A percentile compares a stretch with the other conserved stretches of the same genome.
Conservation (phyloP, 2,329 filamentous ascomycete genomes). For the Xylariomycetidae sp. region DNA sequence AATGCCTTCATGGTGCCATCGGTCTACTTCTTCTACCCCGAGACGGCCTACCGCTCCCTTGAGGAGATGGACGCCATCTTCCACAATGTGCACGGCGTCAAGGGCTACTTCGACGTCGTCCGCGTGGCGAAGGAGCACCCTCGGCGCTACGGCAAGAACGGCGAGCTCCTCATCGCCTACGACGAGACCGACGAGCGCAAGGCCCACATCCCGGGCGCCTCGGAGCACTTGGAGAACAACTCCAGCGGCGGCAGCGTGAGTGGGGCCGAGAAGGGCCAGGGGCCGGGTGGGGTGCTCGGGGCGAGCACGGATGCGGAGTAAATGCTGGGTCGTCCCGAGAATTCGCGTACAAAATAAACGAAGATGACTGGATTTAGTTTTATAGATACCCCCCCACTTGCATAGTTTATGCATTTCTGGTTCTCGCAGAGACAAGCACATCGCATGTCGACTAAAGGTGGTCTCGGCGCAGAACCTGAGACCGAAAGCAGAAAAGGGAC, state of each 20-base stretch:
- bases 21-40: conserved; percentile 60
- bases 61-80: conserved; percentile 66
- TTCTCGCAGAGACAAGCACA: too few species aligned
- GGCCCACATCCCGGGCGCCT: conserved; percentile 12
- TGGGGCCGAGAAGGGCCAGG: conserved; percentile 16
- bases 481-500: too few species aligned
- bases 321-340: too few species aligned
- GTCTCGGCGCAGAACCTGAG: too few species aligned
- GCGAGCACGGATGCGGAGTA: too few species aligned
- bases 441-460: too few species aligned
- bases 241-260: conserved; percentile 9
- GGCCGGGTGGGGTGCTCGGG: conserved; percentile 5
- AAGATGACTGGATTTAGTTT: too few species aligned
- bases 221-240: conserved; percentile 10
- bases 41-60: conserved; percentile 58
- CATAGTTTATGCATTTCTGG: too few species aligned
- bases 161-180: conserved; percentile 48
- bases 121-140: conserved; percentile 43
- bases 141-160: conserved; percentile 53
- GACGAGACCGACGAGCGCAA: conserved; percentile 37
- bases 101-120: conserved; percentile 37
- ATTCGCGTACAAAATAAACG: too few species aligned
- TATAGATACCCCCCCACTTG: too few species aligned
- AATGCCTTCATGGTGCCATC: conserved; percentile 55
- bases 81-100: conserved; percentile 45